Conservation (phyloP, 139 green algal genomes). For the Coccomyxa sp. region DNA sequence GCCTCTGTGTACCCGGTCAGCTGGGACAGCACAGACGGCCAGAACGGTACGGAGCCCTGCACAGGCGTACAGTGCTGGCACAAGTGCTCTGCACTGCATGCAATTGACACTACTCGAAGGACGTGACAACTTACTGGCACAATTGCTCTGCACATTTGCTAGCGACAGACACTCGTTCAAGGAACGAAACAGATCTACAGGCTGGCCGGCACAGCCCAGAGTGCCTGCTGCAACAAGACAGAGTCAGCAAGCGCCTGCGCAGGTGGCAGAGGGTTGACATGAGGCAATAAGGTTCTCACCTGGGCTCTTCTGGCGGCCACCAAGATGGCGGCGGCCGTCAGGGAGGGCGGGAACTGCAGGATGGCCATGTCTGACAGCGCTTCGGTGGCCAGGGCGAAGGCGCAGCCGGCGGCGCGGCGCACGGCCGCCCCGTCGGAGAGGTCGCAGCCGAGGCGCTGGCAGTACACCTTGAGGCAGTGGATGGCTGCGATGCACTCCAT, state of each 20-base stretch:
- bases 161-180: too few species aligned
- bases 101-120: not conserved
- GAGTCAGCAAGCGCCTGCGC: too few species aligned
- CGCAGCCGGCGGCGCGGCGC: not conserved
- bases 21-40: slow-evolving; percentile 44
- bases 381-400: slow-evolving; percentile 5
- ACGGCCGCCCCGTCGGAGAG: slow-evolving; percentile 5
- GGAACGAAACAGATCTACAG: too few species aligned
- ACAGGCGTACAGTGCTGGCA: not conserved
- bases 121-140: not conserved
- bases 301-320: not conserved
- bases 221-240: too few species aligned
- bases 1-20: slow-evolving; percentile 29
- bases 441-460: slow-evolving; percentile 12
- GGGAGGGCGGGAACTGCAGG: slow-evolving; percentile 17
- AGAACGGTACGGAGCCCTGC: slow-evolving; percentile 50
- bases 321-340: slow-evolving; percentile 4
- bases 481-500: slow-evolving; percentile 14
- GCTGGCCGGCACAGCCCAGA: too few species aligned
- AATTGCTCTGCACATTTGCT: too few species aligned
- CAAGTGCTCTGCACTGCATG: too few species aligned
- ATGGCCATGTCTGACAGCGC: slow-evolving; percentile 7
- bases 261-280: too few species aligned
- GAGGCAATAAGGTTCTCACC: not conserved
- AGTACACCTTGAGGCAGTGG: slow-evolving; percentile 27